Evolutionary conservation across 345 rosid species (phyloP), one percentile per base, ranked within the genome.

Genomic region (Lepidium sativum): DNA sequence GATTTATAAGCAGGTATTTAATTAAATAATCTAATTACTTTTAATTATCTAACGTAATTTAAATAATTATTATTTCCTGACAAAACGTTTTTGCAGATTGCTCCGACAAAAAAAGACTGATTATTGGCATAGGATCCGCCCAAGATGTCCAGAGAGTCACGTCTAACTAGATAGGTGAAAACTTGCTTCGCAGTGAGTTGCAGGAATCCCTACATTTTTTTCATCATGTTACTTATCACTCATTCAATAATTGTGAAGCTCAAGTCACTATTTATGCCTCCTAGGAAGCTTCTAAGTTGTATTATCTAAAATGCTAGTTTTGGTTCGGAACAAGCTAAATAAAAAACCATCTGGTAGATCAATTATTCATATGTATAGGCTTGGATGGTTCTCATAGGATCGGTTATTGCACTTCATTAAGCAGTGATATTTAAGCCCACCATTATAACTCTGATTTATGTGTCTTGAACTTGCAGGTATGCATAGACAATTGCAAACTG

Each of bases 401-500:
- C 16, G 8, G 11, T 39, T 65, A 17, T 25, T 27, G 9, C 14
- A 18, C 32, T 41, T 29, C 13, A 17, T 17, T 23, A 51, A 49
- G 57, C 0, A 39, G 20, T 68, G 51, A 53, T 43, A 17, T 17
- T 34, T 27, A 13, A 42, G 55, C 39, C 9, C 37, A 56, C 31
- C 53, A 33, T 29, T n/a, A 29, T 32, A 40, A 41, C 40, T 10
- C 42, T 10, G 35, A 17, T n/a, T n/a, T n/a, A n/a, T 38, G 23
- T 48, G 16, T 54, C 54, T 43, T 44, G 58, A 54, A 52, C 52
- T 41, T 70, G 73, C 84, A 94, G 99, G 72, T 94, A 90, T 69
- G 97, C 95, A 13, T 94, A 97, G 97, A 85, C 95, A 39, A 60
- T 82, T 39, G 77, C 81, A 44, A 71, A 67, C 12, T 85, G 95